Evolutionary conservation across 129 eudicot species (phyloP).

Genomic region (Erigeron canadensis): DNA sequence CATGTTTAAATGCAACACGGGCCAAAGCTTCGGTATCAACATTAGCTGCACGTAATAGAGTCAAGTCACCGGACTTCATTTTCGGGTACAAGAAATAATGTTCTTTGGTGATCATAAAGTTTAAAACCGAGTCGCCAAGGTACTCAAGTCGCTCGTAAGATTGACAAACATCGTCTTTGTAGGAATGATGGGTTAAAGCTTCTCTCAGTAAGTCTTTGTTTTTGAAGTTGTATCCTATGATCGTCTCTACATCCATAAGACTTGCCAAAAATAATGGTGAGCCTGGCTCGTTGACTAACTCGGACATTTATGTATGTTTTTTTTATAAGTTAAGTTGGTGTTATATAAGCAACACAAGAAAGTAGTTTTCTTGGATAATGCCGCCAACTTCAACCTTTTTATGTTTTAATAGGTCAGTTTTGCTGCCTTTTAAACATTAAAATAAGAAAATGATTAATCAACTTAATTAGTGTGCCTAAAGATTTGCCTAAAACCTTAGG

Average conservation of each 20-base stretch:
- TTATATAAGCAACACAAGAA: background rate
- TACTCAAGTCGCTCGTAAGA: conserved; percentile 54
- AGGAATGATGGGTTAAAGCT: conserved; percentile 43
- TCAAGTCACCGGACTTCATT: conserved; percentile 46
- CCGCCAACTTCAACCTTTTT: conserved; percentile 10
- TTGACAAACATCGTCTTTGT: background rate
- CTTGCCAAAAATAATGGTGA: background rate
- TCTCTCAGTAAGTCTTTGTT: conserved; percentile 30
- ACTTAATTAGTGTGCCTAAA: too few relatives aligned
- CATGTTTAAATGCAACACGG: conserved; percentile 44
- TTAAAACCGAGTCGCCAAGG: conserved; percentile 55
- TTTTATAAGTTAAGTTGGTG: conserved; percentile 1
- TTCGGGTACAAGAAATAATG: conserved; percentile 40
- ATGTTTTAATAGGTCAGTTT: conserved; percentile 5
- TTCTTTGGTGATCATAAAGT: conserved; percentile 35
- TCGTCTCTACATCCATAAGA: conserved; percentile 39
- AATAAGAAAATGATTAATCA: too few relatives aligned
- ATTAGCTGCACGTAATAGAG: conserved; percentile 55
- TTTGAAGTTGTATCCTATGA: conserved; percentile 42
- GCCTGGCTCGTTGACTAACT: conserved; percentile 18
- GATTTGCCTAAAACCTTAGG: too few relatives aligned
- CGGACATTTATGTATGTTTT: conserved; percentile 7
- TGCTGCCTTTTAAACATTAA: background rate
- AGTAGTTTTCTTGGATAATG: conserved; percentile 6
- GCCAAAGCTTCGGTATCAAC: conserved; percentile 73